phyloP scores from a whole-genome alignment of 805 yeast species.

The Ogataea allantospora region DNA sequence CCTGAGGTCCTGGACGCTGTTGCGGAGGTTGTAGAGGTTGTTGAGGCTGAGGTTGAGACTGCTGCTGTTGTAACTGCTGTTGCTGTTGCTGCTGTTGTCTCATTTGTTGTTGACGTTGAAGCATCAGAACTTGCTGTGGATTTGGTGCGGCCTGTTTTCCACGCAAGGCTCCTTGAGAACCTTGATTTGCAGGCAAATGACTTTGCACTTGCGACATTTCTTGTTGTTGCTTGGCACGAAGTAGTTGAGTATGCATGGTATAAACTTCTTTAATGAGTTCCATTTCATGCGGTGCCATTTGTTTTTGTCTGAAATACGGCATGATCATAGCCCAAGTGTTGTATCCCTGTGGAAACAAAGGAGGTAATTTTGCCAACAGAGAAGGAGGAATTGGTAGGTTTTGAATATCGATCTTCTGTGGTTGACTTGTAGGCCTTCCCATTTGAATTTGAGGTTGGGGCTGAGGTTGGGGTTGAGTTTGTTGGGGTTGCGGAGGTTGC shows the following conservation, averaged over 20 bases:
- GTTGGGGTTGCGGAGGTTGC: constrained; percentile 27
- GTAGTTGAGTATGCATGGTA: constrained; percentile 59
- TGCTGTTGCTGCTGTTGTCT: constrained; percentile 29
- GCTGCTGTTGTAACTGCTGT: constrained; percentile 16
- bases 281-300: constrained; percentile 57
- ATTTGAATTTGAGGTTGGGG: constrained; percentile 26
- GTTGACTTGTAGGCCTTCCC: constrained; percentile 8
- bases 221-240: constrained; percentile 40
- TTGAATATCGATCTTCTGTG: constrained; percentile 44
- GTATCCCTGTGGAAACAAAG: constrained; percentile 65
- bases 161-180: constrained; percentile 8
- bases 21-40: constrained; percentile 21
- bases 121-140: constrained; percentile 33
- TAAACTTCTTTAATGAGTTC: constrained; percentile 65
- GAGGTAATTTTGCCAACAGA: constrained; percentile 64
- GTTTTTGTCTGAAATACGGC: constrained; percentile 53
- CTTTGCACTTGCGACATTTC: constrained; percentile 25
- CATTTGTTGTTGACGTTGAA: constrained; percentile 33
- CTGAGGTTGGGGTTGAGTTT: constrained; percentile 28
- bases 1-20: constrained; percentile 14
- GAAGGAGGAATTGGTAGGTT: constrained; percentile 72
- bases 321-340: constrained; percentile 81
- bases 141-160: constrained; percentile 20
- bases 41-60: constrained; percentile 21
- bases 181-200: constrained; percentile 21